phyloP scores from a whole-genome alignment of 192 early-diverging fungal species.

The Entomortierella chlamydospora region DNA sequence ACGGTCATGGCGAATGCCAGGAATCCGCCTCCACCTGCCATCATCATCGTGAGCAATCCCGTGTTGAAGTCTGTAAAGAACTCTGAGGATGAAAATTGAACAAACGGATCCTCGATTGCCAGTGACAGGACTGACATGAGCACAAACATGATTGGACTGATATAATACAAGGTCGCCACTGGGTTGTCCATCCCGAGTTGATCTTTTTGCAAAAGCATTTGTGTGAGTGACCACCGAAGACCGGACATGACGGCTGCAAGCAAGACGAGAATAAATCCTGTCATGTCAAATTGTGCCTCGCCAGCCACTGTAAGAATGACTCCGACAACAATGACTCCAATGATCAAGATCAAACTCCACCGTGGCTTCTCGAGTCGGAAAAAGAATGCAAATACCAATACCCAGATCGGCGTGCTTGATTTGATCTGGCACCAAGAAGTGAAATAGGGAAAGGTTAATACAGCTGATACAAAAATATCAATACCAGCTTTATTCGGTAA shows the following conservation, averaged over 20 bases:
- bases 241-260: conserved; percentile 81
- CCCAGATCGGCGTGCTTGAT: conserved; percentile 74
- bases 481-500: background rate
- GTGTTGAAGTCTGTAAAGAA: conserved; percentile 64
- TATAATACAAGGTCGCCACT: conserved; percentile 78
- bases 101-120: conserved; percentile 68
- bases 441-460: background rate
- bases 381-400: conserved; percentile 83
- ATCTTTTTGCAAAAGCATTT: conserved; percentile 77
- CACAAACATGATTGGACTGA: conserved; percentile 82
- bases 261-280: conserved; percentile 67
- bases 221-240: conserved; percentile 85
- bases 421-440: conserved; percentile 55
- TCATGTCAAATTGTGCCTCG: conserved; percentile 70
- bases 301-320: conserved; percentile 82
- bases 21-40: conserved; percentile 80
- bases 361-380: conserved; percentile 81
- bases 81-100: conserved; percentile 56
- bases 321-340: conserved; percentile 78
- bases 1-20: conserved; percentile 86
- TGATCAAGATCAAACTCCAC: conserved; percentile 70
- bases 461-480: background rate
- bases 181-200: conserved; percentile 81
- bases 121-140: conserved; percentile 69
- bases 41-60: conserved; percentile 62